Conservation (phyloP, 768 basidiomycete genomes). For the Suillus discolor region DNA sequence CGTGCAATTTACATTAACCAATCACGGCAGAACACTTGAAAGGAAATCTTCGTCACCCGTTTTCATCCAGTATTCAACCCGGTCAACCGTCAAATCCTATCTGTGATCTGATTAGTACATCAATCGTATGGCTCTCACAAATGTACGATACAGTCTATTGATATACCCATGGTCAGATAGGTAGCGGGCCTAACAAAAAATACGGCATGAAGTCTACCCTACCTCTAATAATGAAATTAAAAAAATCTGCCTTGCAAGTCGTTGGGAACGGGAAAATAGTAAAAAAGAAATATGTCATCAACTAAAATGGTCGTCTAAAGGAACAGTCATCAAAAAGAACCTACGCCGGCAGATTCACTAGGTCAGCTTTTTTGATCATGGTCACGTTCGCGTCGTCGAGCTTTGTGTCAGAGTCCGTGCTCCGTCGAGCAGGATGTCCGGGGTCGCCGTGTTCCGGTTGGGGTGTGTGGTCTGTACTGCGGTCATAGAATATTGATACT, state of each 20-base stretch:
- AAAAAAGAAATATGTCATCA: not conserved
- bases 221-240: not conserved
- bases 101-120: too few species aligned
- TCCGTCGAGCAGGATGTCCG: not conserved
- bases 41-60: too few species aligned
- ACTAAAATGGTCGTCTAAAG: not conserved
- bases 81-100: too few species aligned
- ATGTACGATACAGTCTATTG: too few species aligned
- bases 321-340: not conserved
- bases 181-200: not conserved
- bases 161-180: too few species aligned
- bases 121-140: too few species aligned
- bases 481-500: slow-evolving; percentile 22
- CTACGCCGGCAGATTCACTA: not conserved
- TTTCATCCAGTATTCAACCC: too few species aligned
- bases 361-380: not conserved
- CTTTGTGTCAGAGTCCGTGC: not conserved
- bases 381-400: not conserved
- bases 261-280: not conserved
- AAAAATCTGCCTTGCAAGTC: not conserved
- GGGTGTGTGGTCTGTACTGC: slow-evolving; percentile 14
- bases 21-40: not conserved
- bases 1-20: not conserved
- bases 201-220: not conserved
- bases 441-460: slow-evolving; percentile 2